Evolutionary conservation across 2,329 filamentous ascomycete species (phyloP), one percentile per base, ranked within the genome.

Genomic region (Colletotrichum zoysiae): DNA sequence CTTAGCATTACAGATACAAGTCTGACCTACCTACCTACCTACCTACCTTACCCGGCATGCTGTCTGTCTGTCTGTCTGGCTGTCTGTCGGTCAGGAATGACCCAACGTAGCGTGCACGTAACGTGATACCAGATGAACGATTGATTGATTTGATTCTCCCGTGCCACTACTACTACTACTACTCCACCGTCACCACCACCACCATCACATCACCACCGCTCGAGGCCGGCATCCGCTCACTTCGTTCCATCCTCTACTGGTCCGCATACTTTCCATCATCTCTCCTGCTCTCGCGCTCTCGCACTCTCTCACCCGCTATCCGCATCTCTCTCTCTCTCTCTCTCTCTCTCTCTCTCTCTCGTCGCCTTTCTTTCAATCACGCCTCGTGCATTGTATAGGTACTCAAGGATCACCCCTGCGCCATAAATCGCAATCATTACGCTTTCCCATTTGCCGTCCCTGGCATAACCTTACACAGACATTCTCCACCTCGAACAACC

Each of bases 381-480:
- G 30, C 46, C 12, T 35, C 12, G 33, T 11, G 20, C 42, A 35
- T 61, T 23, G 12, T 12, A 23, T 16, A n/a, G n/a, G n/a, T n/a
- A 8, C 30, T 30, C 46, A 48, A 48, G 46, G 40, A 23, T 20
- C 23, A 18, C 30, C 57, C 42, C 44, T 30, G 30, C 12, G 16
- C 26, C 18, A 35, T n/a, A 26, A 9, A 61, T 23, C 44, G 23
- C 44, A 5, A 38, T 30, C 5, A 8, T 50, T 11, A 50, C 58
- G 44, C 42, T 23, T 46, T 46, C 14, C 16, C 26, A 30, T 16
- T 35, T 61, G 42, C 30, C 58, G 26, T 33, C 26, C 58, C 30
- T 61, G 51, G 33, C 51, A 55, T 50, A 61, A 48, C 60, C 46
- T 63, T 51, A 51, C 46, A 30, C 30, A 16, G 48, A 48, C 20